Evolutionary conservation across 2,329 filamentous ascomycete genomes (phyloP), one percentile per base, ranked within the genome.

Genomic region (Harringtonia lauricola): DNA sequence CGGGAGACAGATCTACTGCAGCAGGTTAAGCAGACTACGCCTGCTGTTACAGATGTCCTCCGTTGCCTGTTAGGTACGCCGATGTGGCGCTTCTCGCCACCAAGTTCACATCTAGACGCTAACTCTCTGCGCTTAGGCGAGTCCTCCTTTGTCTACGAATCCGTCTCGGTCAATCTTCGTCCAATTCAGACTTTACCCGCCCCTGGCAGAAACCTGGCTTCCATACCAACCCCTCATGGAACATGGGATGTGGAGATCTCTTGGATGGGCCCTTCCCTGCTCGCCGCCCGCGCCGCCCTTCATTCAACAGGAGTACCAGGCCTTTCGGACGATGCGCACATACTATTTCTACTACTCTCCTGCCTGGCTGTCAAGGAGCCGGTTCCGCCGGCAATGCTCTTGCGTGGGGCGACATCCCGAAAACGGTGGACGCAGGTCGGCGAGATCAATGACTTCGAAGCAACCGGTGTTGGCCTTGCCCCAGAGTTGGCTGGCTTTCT

Each of bases 1-100:
- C 30, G 14, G 39, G 21, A n/a, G 19, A 41, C 39, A 41, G 39
- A 41, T 17, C 30, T 41, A 13, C 21, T 41, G 39, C 19, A 34
- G 12, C 39, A 35, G 39, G 39, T 41, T 17, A 29, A n/a, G 29
- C 39, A 41, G 17, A n/a, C 39, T 17, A 41, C 29, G 7, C 39
- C 39, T 35, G 29, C n/a, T 26, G 29, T 35, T n/a, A 17, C 39
- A 34, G 39, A 41, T 26, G 39, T 41, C 6, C 19, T 41, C 10
- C n/a, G 19, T 14, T 18, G 10, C 9, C 37, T 28, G 6, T 18
- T 39, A 30, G 26, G 37, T 39, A 39, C 37, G 24, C 37, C 22
- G 19, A 26, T 26, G 10, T 26, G 10, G 24, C 10, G 24, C 7
- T 26, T 26, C 24, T 26, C 24, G 24, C 24, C 24, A 26, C 24